Conservation (phyloP, 1,139 yeast species). For the Yamadazyma sp. region DNA sequence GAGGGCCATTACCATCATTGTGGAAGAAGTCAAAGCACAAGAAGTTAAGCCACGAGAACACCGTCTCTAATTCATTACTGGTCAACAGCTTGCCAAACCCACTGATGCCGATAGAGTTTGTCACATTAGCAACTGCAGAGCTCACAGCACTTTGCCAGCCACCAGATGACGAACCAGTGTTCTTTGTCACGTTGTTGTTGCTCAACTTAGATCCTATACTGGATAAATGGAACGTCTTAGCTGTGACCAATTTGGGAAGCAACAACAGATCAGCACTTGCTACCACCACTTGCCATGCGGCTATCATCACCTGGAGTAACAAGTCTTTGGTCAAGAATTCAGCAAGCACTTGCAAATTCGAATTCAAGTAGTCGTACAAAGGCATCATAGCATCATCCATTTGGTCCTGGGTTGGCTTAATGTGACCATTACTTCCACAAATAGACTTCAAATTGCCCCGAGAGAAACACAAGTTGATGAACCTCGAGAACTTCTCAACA, state of each 20-base stretch:
- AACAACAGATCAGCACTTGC: conserved; percentile 63
- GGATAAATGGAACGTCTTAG: conserved; percentile 40
- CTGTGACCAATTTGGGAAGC: conserved; percentile 69
- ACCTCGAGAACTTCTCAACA: conserved; percentile 58
- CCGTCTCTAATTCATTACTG: conserved; percentile 62
- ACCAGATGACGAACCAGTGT: conserved; percentile 3
- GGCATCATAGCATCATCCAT: conserved; percentile 73
- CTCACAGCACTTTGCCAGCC: conserved; percentile 54
- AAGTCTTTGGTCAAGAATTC: conserved; percentile 59
- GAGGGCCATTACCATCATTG: conserved; percentile 82
- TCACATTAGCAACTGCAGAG: conserved; percentile 51
- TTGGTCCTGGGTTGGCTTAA: conserved; percentile 50
- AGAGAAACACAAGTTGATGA: conserved; percentile 43
- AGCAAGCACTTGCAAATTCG: conserved; percentile 67
- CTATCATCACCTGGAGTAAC: conserved; percentile 66
- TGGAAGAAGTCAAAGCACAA: conserved; percentile 73
- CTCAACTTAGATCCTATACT: conserved; percentile 20
- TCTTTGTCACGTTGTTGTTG: conserved; percentile 10
- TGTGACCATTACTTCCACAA: conserved; percentile 51
- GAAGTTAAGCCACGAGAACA: conserved; percentile 70
- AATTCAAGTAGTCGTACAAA: conserved; percentile 70
- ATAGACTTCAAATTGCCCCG: conserved; percentile 47
- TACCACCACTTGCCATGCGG: conserved; percentile 72
- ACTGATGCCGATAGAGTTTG: conserved; percentile 40
- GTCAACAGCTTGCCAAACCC: conserved; percentile 60